Conservation (phyloP, 2,329 filamentous ascomycete species). For the Beauveria brongniartii region DNA sequence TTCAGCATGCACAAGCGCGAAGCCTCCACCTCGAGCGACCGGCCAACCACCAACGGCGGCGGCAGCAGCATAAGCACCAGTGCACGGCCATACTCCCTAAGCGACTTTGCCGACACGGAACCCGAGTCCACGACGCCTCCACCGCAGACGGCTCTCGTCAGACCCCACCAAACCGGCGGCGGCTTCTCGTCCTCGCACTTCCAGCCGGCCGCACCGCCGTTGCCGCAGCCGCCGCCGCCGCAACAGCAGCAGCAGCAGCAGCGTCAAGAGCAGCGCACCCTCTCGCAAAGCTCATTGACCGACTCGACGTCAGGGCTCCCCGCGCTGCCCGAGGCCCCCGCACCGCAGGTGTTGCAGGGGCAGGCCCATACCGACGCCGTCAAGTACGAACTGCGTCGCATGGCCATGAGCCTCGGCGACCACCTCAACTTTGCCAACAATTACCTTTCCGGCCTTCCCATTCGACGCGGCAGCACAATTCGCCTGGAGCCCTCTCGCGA, state of each 20-base stretch:
- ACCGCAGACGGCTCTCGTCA: constrained; percentile 23
- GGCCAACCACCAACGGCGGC: constrained; percentile 8
- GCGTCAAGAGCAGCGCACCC: constrained; percentile 14
- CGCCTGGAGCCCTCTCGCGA: constrained; percentile 21
- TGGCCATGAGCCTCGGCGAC: constrained; percentile 42
- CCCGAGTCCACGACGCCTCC: constrained; percentile 25
- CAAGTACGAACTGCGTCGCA: constrained; percentile 40
- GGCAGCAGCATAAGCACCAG: neutral
- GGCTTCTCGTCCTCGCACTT: constrained; percentile 15
- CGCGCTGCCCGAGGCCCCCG: constrained; percentile 37
- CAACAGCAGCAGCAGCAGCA: constrained; percentile 15
- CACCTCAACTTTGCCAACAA: constrained; percentile 38
- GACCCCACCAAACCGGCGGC: constrained; percentile 10
- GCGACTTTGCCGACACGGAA: constrained; percentile 33
- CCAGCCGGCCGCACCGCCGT: constrained; percentile 14
- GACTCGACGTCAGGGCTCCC: constrained; percentile 20
- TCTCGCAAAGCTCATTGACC: constrained; percentile 12
- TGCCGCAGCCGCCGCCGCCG: neutral
- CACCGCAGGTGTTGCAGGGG: constrained; percentile 46
- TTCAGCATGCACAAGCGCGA: constrained; percentile 12
- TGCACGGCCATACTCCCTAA: constrained; percentile 29
- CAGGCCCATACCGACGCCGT: constrained; percentile 43
- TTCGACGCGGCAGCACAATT: constrained; percentile 26
- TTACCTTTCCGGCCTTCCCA: constrained; percentile 33
- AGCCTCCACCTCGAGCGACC: constrained; percentile 11